phyloP scores from a whole-genome alignment of 2,329 filamentous ascomycete genomes.

The Phialemonium atrogriseum region DNA sequence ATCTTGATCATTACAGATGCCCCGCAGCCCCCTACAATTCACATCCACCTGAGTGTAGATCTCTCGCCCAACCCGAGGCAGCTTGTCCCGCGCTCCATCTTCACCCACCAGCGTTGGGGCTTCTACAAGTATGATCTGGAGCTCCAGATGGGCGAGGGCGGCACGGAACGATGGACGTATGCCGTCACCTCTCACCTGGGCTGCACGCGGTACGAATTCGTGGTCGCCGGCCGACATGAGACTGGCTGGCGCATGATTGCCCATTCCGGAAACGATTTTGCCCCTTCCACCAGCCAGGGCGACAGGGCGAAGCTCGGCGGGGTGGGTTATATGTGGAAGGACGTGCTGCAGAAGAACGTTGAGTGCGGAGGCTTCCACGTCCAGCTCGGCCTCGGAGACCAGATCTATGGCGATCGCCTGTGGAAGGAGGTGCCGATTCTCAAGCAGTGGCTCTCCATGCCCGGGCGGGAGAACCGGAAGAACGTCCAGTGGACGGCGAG shows the following conservation, averaged over 20 bases:
- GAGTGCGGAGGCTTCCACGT: constrained; percentile 95
- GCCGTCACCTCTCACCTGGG: constrained; percentile 94
- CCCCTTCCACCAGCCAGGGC: constrained; percentile 74
- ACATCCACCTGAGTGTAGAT: constrained; percentile 84
- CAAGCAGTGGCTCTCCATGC: constrained; percentile 91
- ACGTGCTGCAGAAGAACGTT: constrained; percentile 93
- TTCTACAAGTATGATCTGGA: constrained; percentile 95
- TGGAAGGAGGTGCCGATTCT: constrained; percentile 94
- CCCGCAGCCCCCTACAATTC: constrained; percentile 88
- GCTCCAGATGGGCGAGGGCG: constrained; percentile 76
- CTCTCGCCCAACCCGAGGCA: constrained; percentile 89
- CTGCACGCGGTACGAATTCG: constrained; percentile 96
- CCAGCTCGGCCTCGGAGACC: constrained; percentile 84
- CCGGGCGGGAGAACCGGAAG: constrained; percentile 86
- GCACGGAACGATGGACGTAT: constrained; percentile 88
- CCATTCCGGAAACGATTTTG: constrained; percentile 94
- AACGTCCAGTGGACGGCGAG: constrained; percentile 86
- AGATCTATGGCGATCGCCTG: constrained; percentile 89
- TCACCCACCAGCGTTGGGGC: constrained; percentile 84
- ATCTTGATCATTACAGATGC: constrained; percentile 89
- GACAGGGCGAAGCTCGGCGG: constrained; percentile 83
- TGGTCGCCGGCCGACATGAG: constrained; percentile 84
- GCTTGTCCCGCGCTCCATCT: constrained; percentile 72
- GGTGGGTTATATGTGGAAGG: constrained; percentile 96
- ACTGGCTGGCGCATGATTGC: constrained; percentile 93